A percentile compares a stretch with the other conserved stretches of the same genome.
These are phyloP conservation scores for Kwoniella newhampshirensis DNA, from an alignment of 768 basidiomycete species.

Conservation along the genomic window DNA sequence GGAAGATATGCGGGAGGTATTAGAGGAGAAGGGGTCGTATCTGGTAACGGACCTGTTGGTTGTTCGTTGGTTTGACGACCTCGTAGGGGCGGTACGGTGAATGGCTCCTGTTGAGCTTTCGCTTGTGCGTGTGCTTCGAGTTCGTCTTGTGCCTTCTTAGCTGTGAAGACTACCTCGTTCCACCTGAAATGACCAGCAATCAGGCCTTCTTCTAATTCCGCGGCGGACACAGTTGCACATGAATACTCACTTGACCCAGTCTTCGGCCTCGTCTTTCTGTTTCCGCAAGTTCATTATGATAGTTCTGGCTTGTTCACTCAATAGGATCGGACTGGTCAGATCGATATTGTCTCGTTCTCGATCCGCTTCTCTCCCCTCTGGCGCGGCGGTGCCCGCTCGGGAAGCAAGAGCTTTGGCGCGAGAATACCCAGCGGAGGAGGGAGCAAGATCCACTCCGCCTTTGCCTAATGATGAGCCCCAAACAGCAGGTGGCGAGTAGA, in stretches of 20 bases:
- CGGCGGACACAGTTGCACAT: background rate
- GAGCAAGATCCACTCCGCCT: conserved; percentile 75
- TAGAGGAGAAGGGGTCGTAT: conserved; percentile 30
- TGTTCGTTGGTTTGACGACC: background rate
- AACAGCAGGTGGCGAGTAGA: conserved; percentile 68
- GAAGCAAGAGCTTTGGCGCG: conserved; percentile 52
- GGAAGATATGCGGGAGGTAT: conserved; percentile 41
- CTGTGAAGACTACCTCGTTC: conserved; percentile 53
- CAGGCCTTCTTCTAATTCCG: background rate
- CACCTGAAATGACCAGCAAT: conserved; percentile 32
- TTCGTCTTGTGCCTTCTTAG: conserved; percentile 42
- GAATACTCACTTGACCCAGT: conserved; percentile 51
- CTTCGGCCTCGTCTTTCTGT: conserved; percentile 53
- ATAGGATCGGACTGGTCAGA: conserved; percentile 47
- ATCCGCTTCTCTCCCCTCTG: conserved; percentile 20
- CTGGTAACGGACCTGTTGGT: conserved; percentile 12
- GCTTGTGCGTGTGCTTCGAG: conserved; percentile 12
- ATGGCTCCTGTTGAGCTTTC: too few relatives aligned
- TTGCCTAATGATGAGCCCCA: conserved; percentile 72
- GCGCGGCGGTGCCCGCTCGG: conserved; percentile 5
- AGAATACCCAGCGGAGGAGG: conserved; percentile 66
- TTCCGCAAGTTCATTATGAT: conserved; percentile 50
- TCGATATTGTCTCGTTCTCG: conserved; percentile 44
- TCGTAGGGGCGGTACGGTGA: background rate
- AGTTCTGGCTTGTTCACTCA: conserved; percentile 52